Percentiles rank a stretch among this genome's conserved stretches.
Conservation (phyloP, 495 filamentous ascomycete genomes). For the Penicillium angulare region DNA sequence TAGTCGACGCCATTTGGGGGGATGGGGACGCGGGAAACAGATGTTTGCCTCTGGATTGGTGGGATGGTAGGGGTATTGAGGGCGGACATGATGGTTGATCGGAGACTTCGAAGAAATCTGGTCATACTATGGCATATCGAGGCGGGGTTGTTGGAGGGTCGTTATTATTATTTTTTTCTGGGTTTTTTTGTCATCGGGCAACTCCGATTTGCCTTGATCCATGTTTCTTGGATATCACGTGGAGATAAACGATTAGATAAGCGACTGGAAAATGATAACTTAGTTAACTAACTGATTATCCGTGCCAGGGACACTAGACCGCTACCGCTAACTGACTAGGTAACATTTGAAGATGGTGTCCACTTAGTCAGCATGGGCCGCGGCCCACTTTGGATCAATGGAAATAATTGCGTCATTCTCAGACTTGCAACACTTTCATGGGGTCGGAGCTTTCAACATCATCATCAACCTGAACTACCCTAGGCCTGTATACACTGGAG, state of each 20-base stretch:
- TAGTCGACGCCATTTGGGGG: conserved; percentile 89
- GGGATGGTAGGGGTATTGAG: conserved; percentile 14
- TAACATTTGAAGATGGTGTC: too few species aligned
- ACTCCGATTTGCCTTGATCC: conserved; percentile 5
- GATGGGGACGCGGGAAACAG: conserved; percentile 65
- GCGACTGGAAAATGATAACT: not conserved
- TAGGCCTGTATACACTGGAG: too few species aligned
- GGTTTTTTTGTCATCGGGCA: conserved; percentile 9
- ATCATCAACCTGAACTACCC: too few species aligned
- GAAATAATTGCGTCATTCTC: too few species aligned
- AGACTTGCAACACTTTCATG: too few species aligned
- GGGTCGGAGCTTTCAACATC: too few species aligned
- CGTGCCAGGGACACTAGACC: too few species aligned
- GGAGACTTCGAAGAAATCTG: conserved; percentile 35
- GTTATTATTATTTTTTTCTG: conserved; percentile 10
- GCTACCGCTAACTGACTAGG: too few species aligned
- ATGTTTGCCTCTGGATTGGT: too few species aligned
- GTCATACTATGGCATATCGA: conserved; percentile 48
- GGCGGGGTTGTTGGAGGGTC: conserved; percentile 2
- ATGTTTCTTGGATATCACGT: conserved; percentile 18
- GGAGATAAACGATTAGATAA: conserved; percentile 17
- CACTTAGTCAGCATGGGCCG: too few species aligned
- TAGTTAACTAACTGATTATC: too few species aligned
- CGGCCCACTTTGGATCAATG: too few species aligned
- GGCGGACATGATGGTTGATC: conserved; percentile 57